Evolutionary conservation across 1,284 basidiomycete genomes (phyloP).

Genomic region (Afroboletus lepidellus): DNA sequence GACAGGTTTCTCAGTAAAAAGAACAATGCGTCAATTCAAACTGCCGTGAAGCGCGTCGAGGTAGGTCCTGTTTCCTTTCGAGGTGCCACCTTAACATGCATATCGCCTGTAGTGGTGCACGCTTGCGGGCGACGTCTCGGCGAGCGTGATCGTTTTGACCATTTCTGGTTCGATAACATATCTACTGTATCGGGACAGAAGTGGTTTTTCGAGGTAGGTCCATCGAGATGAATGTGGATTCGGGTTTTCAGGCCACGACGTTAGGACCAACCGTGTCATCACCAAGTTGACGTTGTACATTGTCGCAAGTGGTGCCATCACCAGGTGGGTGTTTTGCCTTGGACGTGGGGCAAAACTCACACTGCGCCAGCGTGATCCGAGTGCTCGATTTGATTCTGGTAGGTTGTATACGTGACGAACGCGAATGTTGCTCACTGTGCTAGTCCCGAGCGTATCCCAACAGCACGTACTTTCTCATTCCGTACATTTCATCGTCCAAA

Average conservation of each 20-base stretch:
- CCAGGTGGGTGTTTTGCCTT: neutral
- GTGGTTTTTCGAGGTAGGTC: constrained; percentile 1
- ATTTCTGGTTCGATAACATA: constrained; percentile 5
- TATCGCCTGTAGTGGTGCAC: neutral
- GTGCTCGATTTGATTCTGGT: constrained; percentile 5
- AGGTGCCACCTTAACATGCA: neutral
- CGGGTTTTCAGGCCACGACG: too few relatives aligned
- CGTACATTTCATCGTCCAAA: constrained; percentile 4
- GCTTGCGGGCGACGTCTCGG: neutral
- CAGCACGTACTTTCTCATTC: constrained; percentile 1
- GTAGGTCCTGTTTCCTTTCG: neutral
- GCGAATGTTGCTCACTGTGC: neutral
- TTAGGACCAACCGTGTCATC: constrained; percentile 2
- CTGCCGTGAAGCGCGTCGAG: neutral
- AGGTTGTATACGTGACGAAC: neutral
- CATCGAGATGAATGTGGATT: too few relatives aligned
- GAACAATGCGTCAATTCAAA: neutral
- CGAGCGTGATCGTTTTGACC: neutral
- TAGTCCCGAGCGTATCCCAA: neutral
- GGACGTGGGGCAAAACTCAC: neutral
- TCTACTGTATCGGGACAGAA: neutral
- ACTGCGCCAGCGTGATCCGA: neutral
- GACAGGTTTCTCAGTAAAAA: neutral
- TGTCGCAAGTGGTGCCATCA: constrained; percentile 6
- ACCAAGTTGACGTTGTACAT: constrained; percentile 5